Evolutionary conservation across 129 eudicot genomes (phyloP).

Genomic region (Flaveria linearis): DNA sequence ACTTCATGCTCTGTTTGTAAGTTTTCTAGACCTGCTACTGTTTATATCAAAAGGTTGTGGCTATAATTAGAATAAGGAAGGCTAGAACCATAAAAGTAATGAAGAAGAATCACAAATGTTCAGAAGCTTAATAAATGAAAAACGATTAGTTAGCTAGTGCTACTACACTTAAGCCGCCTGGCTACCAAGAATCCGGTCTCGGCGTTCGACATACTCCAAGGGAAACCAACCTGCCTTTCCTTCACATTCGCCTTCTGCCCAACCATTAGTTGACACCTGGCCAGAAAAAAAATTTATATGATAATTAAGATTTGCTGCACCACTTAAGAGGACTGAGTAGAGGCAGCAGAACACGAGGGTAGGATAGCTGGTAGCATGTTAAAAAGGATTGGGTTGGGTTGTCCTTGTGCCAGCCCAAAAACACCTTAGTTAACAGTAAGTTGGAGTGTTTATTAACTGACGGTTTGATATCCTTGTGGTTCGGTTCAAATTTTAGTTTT

Average conservation of each 20-base stretch:
- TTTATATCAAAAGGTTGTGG: too few relatives aligned
- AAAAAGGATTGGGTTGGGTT: background rate
- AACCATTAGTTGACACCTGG: slow-evolving; percentile 85
- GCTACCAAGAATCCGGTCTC: slow-evolving; percentile 85
- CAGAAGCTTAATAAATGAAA: slow-evolving; percentile 14
- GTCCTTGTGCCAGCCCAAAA: background rate
- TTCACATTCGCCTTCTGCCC: slow-evolving; percentile 99
- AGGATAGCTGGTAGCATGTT: background rate
- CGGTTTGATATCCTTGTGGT: background rate
- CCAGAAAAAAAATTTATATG: background rate
- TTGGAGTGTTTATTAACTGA: too few relatives aligned
- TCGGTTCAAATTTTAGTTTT: background rate
- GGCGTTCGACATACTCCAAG: slow-evolving; percentile 70
- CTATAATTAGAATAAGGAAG: background rate
- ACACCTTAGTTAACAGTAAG: background rate
- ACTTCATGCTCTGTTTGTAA: background rate
- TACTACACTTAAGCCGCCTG: slow-evolving; percentile 61
- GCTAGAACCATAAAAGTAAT: slow-evolving; percentile 15
- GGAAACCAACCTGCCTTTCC: slow-evolving; percentile 99
- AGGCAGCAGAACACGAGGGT: background rate
- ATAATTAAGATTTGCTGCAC: background rate
- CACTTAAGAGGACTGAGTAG: background rate
- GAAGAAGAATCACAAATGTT: slow-evolving; percentile 19
- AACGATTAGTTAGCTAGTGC: slow-evolving; percentile 20
- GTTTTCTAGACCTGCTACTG: background rate